Percentiles rank a stretch among this genome's conserved stretches.
Conservation (phyloP, 2,329 filamentous ascomycete species). For the Colletotrichum sp. region DNA sequence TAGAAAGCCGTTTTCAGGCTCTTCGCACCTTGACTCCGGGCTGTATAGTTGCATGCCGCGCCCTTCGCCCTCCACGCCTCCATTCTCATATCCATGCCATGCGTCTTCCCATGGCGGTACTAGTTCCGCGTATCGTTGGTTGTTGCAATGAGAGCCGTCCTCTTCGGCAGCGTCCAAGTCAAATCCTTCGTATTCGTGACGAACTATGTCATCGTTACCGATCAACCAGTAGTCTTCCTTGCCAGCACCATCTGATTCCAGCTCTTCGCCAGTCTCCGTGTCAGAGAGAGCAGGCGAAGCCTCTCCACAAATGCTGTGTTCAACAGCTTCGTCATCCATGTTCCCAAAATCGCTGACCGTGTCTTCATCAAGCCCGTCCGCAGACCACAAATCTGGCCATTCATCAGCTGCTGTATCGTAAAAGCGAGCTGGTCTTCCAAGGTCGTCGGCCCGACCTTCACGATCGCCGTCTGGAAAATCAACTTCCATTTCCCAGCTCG, state of each 20-base stretch:
- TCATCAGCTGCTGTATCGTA: neutral
- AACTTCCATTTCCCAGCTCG: neutral
- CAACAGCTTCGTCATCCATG: neutral
- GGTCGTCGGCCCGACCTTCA: neutral
- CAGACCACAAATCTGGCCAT: neutral
- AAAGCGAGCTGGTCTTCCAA: neutral
- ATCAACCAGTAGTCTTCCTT: neutral
- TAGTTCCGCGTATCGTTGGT: neutral
- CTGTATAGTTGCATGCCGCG: neutral
- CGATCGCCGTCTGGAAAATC: neutral
- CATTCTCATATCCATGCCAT: neutral
- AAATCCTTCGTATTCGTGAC: neutral
- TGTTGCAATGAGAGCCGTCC: neutral
- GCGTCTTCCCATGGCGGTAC: neutral
- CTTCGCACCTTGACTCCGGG: neutral
- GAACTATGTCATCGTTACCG: neutral
- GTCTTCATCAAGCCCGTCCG: neutral
- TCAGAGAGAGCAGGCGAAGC: neutral
- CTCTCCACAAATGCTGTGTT: neutral
- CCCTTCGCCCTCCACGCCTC: neutral
- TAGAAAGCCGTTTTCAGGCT: neutral
- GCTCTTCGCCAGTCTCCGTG: neutral
- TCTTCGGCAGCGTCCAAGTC: neutral
- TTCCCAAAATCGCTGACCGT: neutral
- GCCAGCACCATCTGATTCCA: neutral